These are phyloP conservation scores for Apium graveolens DNA, from an alignment of 129 eudicot species.

Conservation along the genomic window DNA sequence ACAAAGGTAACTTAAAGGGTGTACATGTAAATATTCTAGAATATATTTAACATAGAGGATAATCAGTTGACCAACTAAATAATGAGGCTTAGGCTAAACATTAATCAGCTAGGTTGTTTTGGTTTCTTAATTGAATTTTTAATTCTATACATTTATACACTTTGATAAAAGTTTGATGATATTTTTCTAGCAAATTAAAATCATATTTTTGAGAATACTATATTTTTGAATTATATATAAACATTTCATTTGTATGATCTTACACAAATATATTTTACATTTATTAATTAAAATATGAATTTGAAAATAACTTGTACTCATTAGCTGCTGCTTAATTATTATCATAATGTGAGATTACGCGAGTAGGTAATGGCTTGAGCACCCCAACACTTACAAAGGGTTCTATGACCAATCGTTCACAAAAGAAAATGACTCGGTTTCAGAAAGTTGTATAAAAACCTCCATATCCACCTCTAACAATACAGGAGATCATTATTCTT, in stretches of 20 bases:
- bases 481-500: neutral
- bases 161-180: neutral
- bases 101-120: neutral
- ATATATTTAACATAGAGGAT: too few relatives aligned
- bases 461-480: neutral
- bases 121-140: neutral
- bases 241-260: neutral
- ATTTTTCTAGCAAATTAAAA: neutral
- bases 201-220: neutral
- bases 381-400: neutral
- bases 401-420: neutral
- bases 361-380: neutral
- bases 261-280: neutral
- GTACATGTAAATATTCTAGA: too few relatives aligned
- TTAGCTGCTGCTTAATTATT: neutral
- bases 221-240: neutral
- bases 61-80: too few relatives aligned
- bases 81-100: too few relatives aligned
- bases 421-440: too few relatives aligned
- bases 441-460: too few relatives aligned
- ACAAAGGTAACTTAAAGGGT: too few relatives aligned
- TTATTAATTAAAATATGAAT: neutral
- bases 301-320: neutral
- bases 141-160: neutral
- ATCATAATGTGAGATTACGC: neutral